Evolutionary conservation across 2,329 filamentous ascomycete species (phyloP), one percentile per base, ranked within the genome.

Genomic region (Colletotrichum nymphaeae): DNA sequence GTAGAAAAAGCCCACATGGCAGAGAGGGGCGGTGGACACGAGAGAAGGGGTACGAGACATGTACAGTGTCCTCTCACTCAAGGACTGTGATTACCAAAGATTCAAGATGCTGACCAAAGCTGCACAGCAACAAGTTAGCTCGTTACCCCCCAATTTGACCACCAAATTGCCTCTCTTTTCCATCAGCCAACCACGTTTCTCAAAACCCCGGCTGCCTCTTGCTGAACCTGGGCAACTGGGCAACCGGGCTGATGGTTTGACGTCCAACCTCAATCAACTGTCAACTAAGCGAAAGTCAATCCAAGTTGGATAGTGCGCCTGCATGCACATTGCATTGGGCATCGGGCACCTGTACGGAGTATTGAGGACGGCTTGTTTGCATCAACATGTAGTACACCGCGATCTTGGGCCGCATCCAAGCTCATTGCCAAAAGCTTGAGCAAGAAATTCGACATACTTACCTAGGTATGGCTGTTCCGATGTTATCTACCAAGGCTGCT

Each of bases 1-100:
- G 16, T 49, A 26, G 26, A 4, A 26, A 24, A 24, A 30, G 55
- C 67, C 66, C 60, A 57, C 53, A 60, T 28, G 30, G 42, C n/a
- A 35, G 53, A 32, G 53, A 53, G 66, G 30, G 66, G 53, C 37
- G 4, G 67, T 66, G 56, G 67, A 66, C 55, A 69, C 16, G 37
- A 6, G 37, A 42, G 37, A 53, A 42, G 42, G 69, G 69, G 59
- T 69, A 72, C 69, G 55, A 69, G 59, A 72, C 69, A 55, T 3
- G 1, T 16, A 72, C 59, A 70, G 67, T 73, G 70, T 3, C 4
- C 16, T 22, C 19, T 11, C 24, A 11, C 49, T 49, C 16, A 46
- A 2, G 5, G n/a, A 24, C 12, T 16, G 19, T 11, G 6, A 3
- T n/a, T 19, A 37, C 3, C 12, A 24, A 22, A 19, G 19, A 14